phyloP scores from a whole-genome alignment of 176 grass and related monocot species.

The Chloris gayana region DNA sequence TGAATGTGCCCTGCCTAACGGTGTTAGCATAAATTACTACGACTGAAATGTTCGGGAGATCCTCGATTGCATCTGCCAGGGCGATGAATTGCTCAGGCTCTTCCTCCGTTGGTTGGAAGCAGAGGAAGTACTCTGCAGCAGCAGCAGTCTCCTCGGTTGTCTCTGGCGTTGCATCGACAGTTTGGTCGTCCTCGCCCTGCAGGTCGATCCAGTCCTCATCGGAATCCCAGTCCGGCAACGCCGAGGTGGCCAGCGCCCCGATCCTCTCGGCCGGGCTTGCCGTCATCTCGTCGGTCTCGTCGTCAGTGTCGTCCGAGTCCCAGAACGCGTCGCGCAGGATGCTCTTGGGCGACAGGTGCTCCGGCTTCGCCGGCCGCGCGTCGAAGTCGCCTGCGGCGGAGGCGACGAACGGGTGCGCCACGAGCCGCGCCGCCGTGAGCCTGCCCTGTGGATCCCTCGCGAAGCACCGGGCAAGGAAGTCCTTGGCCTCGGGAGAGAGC shows the following conservation, averaged over 20 bases:
- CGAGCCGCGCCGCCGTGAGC: slow-evolving; percentile 50
- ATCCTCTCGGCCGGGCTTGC: slow-evolving; percentile 48
- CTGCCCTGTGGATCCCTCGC: slow-evolving; percentile 33
- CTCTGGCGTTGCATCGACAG: not conserved
- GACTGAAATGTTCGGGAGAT: not conserved
- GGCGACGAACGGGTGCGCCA: slow-evolving; percentile 70
- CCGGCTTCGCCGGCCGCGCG: slow-evolving; percentile 44
- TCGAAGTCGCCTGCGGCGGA: slow-evolving; percentile 4
- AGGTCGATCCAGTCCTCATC: slow-evolving; percentile 61
- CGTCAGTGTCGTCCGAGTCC: slow-evolving; percentile 52
- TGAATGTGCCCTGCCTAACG: not conserved
- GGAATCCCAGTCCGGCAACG: slow-evolving; percentile 53
- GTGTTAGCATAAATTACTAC: not conserved
- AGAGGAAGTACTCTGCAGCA: not conserved
- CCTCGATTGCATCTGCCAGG: not conserved
- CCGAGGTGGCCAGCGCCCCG: slow-evolving; percentile 37
- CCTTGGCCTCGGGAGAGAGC: slow-evolving; percentile 65
- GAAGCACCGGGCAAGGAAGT: slow-evolving; percentile 74
- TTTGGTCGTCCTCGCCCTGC: not conserved
- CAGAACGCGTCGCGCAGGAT: slow-evolving; percentile 56
- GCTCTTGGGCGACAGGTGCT: slow-evolving; percentile 65
- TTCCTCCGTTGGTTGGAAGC: not conserved
- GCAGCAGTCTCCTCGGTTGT: not conserved
- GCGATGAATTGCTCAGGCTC: not conserved
- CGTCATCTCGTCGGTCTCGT: slow-evolving; percentile 37